Base-by-base conservation (phyloP, 2,329 filamentous ascomycete genomes). In the Emmonsiellopsis sp. region DNA sequence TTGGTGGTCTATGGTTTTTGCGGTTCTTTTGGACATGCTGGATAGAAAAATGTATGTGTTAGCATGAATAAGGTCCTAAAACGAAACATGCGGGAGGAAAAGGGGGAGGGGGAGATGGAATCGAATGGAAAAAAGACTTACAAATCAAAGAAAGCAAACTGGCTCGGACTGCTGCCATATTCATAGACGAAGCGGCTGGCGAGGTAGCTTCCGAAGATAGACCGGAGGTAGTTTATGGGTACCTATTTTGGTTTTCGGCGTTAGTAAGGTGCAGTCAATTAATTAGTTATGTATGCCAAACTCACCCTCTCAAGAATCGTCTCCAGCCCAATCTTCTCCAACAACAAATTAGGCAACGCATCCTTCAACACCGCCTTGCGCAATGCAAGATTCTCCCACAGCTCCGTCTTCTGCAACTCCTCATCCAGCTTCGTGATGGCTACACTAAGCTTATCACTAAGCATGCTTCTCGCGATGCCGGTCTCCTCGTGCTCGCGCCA, bases 61-160 rank as follows among this genome's bases (percentile, higher is more conserved):
- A 32, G 26, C 40, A 16, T 26, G 10, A 10, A 2, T 34, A 15
- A 30, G 2, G 16, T 13, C 7, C 8, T 13, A 26, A 26, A 26
- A 26, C 20, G 20, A 26, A 26, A 26, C 20, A 26, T 10, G n/a
- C 20, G 32, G 8, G 10, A 7, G 30, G n/a, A 15, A 31, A 2
- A 54, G 10, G n/a, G 8, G 43, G 13, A 7, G 41, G 35, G 16
- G 20, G 13, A 10, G 30, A 34, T 31, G 51, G 20, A 26, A 26
- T 26, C n/a, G 43, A 32, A 20, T 30, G 35, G 8, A 20, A 43
- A 34, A 11, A 26, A 13, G 37, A 10, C 87, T 83, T 76, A 91
- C 87, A 97, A 98, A 69, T 95, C 89, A 73, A 95, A 98, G 79
- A 98, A 98, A 40, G 92, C 90, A 76, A 98, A 97, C 66, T 96